phyloP scores from a whole-genome alignment of 2,329 filamentous ascomycete species.

The Aspergillus sp. region DNA sequence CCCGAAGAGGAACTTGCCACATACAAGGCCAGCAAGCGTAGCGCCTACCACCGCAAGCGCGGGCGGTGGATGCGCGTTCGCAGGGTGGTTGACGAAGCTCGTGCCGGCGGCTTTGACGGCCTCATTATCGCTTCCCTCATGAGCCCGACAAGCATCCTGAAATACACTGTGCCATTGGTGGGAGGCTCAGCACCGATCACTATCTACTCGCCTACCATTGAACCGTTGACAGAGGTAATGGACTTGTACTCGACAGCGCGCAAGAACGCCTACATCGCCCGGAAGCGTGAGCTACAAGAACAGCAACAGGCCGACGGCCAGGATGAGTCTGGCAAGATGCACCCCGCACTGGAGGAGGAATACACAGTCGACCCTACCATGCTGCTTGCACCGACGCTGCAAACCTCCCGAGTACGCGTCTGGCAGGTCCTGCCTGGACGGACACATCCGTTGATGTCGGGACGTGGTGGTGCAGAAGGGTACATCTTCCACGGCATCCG shows the following conservation, averaged over 20 bases:
- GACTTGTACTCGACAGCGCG: slow-evolving; percentile 83
- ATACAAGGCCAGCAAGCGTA: slow-evolving; percentile 80
- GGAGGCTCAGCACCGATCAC: slow-evolving; percentile 81
- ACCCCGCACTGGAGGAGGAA: slow-evolving; percentile 54
- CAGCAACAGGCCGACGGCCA: slow-evolving; percentile 14
- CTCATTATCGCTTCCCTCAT: slow-evolving; percentile 80
- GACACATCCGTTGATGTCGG: slow-evolving; percentile 94
- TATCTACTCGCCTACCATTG: slow-evolving; percentile 78
- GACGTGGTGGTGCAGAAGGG: slow-evolving; percentile 81
- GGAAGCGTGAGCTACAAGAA: slow-evolving; percentile 33
- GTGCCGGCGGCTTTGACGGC: slow-evolving; percentile 76
- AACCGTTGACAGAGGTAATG: slow-evolving; percentile 73
- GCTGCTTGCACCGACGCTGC: slow-evolving; percentile 74
- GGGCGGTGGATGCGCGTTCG: slow-evolving; percentile 75
- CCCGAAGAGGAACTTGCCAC: slow-evolving; percentile 62
- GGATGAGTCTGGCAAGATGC: slow-evolving; percentile 29
- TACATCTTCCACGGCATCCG: slow-evolving; percentile 84
- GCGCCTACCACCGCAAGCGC: slow-evolving; percentile 85
- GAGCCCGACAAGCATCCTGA: slow-evolving; percentile 75
- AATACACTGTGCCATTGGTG: slow-evolving; percentile 74
- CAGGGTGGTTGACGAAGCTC: slow-evolving; percentile 72
- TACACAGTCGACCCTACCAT: slow-evolving; percentile 88
- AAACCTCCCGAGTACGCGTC: slow-evolving; percentile 73
- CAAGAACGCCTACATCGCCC: slow-evolving; percentile 67
- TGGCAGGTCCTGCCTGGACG: slow-evolving; percentile 92